phyloP scores from a whole-genome alignment of 2,329 filamentous ascomycete genomes.

The Pseudocercospora musae region DNA sequence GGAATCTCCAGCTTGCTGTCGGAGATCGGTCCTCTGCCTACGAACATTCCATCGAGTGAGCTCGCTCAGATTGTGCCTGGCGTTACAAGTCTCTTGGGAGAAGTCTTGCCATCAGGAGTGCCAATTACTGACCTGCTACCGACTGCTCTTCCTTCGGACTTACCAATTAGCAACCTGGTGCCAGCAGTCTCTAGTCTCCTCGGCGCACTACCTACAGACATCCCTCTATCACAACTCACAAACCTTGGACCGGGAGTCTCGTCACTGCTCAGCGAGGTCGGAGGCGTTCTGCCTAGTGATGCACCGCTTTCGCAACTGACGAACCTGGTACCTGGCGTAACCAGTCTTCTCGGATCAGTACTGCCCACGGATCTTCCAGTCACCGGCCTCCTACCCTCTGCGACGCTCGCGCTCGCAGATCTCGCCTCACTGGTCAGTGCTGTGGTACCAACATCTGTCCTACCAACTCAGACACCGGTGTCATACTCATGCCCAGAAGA shows the following conservation, averaged over 20 bases:
- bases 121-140: not conserved
- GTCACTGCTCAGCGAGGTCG: not conserved
- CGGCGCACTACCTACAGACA: not conserved
- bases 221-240: not conserved
- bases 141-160: not conserved
- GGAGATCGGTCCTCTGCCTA: not conserved
- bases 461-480: conserved; percentile 19
- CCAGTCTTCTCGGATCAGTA: not conserved
- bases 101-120: not conserved
- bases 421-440: conserved; percentile 10
- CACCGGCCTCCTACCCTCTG: not conserved
- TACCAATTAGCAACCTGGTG: conserved; percentile 3
- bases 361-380: not conserved
- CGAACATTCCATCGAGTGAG: not conserved
- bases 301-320: not conserved
- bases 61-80: conserved; percentile 6
- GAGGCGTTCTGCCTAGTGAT: not conserved
- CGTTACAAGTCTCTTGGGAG: conserved; percentile 2
- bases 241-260: not conserved
- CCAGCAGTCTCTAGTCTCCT: not conserved
- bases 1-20: not conserved
- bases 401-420: not conserved
- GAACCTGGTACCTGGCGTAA: not conserved
- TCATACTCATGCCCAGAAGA: conserved; percentile 19
- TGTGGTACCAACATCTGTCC: conserved; percentile 17